Percentiles rank a stretch among this genome's conserved stretches.
Evolutionary conservation across 2,329 filamentous ascomycete genomes (phyloP).

Genomic region (Clarireedia homoeocarpa): DNA sequence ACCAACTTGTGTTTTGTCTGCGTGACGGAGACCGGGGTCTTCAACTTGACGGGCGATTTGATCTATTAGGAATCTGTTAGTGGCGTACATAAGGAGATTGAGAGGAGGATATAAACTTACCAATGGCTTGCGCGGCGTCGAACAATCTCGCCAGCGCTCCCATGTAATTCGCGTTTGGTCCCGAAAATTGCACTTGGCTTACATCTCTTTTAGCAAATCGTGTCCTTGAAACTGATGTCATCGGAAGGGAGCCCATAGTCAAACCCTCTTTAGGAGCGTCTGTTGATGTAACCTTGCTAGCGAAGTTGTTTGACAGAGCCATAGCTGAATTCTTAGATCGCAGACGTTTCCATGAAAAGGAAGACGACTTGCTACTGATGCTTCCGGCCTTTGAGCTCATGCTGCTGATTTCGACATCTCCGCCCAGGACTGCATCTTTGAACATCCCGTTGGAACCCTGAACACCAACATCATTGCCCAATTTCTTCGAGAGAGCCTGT

Average conservation of each 20-base stretch:
- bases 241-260: constrained; percentile 68
- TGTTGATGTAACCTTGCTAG: constrained; percentile 36
- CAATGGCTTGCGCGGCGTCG: constrained; percentile 85
- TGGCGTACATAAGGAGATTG: not conserved
- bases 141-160: constrained; percentile 80
- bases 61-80: constrained; percentile 48
- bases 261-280: constrained; percentile 50
- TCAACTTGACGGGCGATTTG: constrained; percentile 95
- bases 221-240: constrained; percentile 56
- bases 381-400: constrained; percentile 43
- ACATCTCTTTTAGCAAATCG: constrained; percentile 67
- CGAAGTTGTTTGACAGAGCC: constrained; percentile 45
- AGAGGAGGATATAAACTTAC: constrained; percentile 45
- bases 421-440: constrained; percentile 52
- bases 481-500: constrained; percentile 64
- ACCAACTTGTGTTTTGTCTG: constrained; percentile 89
- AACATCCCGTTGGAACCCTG: constrained; percentile 67
- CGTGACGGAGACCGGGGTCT: constrained; percentile 84
- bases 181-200: constrained; percentile 60
- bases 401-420: constrained; percentile 37
- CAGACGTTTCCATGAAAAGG: constrained; percentile 84
- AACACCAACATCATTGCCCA: constrained; percentile 89
- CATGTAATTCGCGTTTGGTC: constrained; percentile 89
- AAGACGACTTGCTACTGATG: constrained; percentile 66
- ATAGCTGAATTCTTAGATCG: constrained; percentile 80